These are phyloP conservation scores for Symbiotaphrina buchneri DNA, from an alignment of 495 filamentous ascomycete genomes.

Conservation along the genomic window DNA sequence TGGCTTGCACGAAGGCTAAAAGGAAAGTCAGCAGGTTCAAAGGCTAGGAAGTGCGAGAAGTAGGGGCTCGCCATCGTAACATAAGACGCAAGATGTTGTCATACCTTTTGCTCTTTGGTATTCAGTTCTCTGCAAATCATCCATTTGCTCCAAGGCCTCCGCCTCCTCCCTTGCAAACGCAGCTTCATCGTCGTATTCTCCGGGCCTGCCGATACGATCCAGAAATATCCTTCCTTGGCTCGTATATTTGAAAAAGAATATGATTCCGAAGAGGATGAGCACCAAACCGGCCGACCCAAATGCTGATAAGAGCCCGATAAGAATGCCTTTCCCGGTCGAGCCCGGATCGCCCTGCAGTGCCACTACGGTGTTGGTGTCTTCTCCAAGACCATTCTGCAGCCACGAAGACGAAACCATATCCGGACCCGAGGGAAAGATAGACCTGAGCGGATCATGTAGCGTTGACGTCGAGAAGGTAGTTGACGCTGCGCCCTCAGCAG, in stretches of 20 bases:
- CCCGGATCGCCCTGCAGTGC: conserved; percentile 8
- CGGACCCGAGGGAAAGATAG: too few species aligned
- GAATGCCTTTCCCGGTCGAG: conserved; percentile 54
- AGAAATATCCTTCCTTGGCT: conserved; percentile 73
- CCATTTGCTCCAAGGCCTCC: conserved; percentile 86
- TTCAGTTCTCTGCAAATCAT: conserved; percentile 73
- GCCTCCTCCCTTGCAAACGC: conserved; percentile 80
- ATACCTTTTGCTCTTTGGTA: conserved; percentile 91
- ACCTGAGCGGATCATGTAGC: too few species aligned
- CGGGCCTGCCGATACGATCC: conserved; percentile 79
- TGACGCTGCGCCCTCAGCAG: too few species aligned
- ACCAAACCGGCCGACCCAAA: conserved; percentile 82
- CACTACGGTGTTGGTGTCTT: too few species aligned
- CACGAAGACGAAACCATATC: too few species aligned
- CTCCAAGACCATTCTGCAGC: too few species aligned
- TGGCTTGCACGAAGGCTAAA: conserved; percentile 77
- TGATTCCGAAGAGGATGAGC: conserved; percentile 52
- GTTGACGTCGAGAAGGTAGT: too few species aligned
- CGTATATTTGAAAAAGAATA: conserved; percentile 92
- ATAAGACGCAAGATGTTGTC: conserved; percentile 6
- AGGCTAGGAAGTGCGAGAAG: conserved; percentile 6
- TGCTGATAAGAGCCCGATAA: conserved; percentile 91
- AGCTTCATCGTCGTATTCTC: conserved; percentile 96
- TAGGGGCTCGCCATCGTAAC: not conserved
- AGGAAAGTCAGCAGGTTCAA: conserved; percentile 5